Percentiles rank a stretch among this genome's conserved stretches.
Evolutionary conservation across 2,329 filamentous ascomycete genomes (phyloP).

Genomic region (Colletotrichum brevisporum): DNA sequence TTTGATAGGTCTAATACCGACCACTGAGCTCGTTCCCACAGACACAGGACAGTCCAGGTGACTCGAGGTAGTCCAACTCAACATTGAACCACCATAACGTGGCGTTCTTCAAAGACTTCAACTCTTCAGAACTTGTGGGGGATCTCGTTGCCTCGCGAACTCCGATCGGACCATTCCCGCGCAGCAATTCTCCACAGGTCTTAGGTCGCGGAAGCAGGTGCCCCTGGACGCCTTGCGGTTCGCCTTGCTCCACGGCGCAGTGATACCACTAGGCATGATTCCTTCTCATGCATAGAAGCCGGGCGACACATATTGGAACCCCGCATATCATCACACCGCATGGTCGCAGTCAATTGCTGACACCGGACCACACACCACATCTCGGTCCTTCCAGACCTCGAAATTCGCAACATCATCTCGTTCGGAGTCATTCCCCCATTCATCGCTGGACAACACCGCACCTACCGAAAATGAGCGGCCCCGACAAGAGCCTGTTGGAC

Average conservation of each 20-base stretch:
- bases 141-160: constrained; percentile 20
- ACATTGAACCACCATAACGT: background rate
- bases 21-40: background rate
- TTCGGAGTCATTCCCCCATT: background rate
- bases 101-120: background rate
- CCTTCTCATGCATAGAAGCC: constrained; percentile 7
- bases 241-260: constrained; percentile 23
- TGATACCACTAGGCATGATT: background rate
- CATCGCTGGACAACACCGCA: background rate
- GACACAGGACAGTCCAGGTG: background rate
- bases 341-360: background rate
- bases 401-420: background rate
- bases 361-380: constrained; percentile 3
- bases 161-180: background rate
- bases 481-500: constrained; percentile 64
- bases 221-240: constrained; percentile 32
- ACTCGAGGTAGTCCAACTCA: background rate
- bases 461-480: constrained; percentile 12
- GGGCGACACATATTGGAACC: constrained; percentile 1
- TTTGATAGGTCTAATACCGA: too few species aligned
- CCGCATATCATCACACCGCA: constrained; percentile 9
- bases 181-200: constrained; percentile 1
- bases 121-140: background rate
- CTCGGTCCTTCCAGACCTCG: background rate
- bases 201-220: background rate